Base-by-base conservation (phyloP, 306 rosid genomes). In the Chamaecrista fasciculata region DNA sequence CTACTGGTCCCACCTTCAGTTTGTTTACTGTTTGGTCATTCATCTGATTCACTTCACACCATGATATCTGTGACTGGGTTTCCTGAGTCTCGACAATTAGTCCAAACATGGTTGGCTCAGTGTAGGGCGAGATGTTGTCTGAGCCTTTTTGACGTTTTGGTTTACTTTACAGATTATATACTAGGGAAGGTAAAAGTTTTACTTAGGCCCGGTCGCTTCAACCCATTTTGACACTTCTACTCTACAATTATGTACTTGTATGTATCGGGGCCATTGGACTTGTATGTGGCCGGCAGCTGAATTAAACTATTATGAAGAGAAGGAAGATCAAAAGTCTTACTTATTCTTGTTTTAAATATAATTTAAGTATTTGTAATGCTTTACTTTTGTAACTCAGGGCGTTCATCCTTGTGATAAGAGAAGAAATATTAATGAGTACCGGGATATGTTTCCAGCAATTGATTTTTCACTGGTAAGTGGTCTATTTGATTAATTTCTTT, bases 391-490 rank as follows among this genome's bases (percentile, higher is more conserved):
- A n/a, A 68, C 77, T 74, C 78, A 94, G 99, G 99, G 97, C 42
- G 83, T 91, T 67, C 91, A 85, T 81, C 96, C 97, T 52, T 94
- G 99, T 71, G 95, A 91, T 76, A 91, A 94, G 86, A 89, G 99
- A 82, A 82, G 95, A 78, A 87, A 76, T 80, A 81, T 89, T 65
- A 78, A 63, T 11, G 92, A 94, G 72, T 94, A 94, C 69, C 79
- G 21, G 52, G 46, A 80, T 67, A 79, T 94, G 73, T 94, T 94
- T 77, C 99, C 99, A 11, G 99, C 92, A 18, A 62, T 94, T 80
- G 92, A 91, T 83, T 94, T 94, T 81, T 91, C 95, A 29, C 79
- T 84, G 86, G 99, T 57, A 77, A 76, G 89, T 70, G 39, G 49
- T 81, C 60, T 69, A 34, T 70, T 37, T 69, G 16, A 34, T 65